Evolutionary conservation across 2,329 filamentous ascomycete genomes (phyloP).

Genomic region (Sporothrix inflata): DNA sequence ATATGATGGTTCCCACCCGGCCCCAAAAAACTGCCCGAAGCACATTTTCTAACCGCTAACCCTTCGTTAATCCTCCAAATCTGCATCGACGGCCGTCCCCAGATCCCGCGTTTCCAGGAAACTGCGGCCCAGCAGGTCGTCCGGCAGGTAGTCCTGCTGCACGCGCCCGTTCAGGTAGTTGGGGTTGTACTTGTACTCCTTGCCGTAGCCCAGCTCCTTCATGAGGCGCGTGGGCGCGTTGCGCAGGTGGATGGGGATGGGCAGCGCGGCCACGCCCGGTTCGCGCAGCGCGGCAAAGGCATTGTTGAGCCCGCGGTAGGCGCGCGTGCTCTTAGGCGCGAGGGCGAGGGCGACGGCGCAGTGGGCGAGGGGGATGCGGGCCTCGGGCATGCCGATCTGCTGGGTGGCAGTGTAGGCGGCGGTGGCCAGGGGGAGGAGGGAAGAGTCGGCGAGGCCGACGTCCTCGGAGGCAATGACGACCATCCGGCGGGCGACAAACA

Average conservation of each 20-base stretch:
- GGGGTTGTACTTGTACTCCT: constrained; percentile 95
- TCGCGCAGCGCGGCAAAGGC: constrained; percentile 79
- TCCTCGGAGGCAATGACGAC: constrained; percentile 96
- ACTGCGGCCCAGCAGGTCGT: constrained; percentile 66
- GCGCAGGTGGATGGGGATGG: constrained; percentile 83
- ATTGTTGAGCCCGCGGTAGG: constrained; percentile 80
- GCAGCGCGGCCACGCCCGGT: constrained; percentile 78
- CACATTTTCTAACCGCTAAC: too few relatives aligned
- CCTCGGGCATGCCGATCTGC: constrained; percentile 94
- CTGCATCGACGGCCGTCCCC: constrained; percentile 76
- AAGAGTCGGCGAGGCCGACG: constrained; percentile 85
- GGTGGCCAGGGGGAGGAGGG: constrained; percentile 80
- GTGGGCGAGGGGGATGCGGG: constrained; percentile 88
- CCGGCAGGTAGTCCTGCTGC: constrained; percentile 87
- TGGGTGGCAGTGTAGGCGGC: constrained; percentile 85
- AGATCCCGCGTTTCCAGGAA: constrained; percentile 84
- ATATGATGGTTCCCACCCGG: too few relatives aligned
- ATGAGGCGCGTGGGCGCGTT: constrained; percentile 92
- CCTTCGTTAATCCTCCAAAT: constrained; percentile 48
- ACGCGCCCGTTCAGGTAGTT: constrained; percentile 83
- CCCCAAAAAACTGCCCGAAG: too few relatives aligned
- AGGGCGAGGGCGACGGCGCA: constrained; percentile 78
- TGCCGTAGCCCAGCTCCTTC: constrained; percentile 89
- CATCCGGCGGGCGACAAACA: constrained; percentile 90
- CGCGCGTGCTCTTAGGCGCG: constrained; percentile 83